Evolutionary conservation across 148 eudicot genomes (phyloP), one percentile per base, ranked within the genome.

Genomic region (Oxyria digyna): DNA sequence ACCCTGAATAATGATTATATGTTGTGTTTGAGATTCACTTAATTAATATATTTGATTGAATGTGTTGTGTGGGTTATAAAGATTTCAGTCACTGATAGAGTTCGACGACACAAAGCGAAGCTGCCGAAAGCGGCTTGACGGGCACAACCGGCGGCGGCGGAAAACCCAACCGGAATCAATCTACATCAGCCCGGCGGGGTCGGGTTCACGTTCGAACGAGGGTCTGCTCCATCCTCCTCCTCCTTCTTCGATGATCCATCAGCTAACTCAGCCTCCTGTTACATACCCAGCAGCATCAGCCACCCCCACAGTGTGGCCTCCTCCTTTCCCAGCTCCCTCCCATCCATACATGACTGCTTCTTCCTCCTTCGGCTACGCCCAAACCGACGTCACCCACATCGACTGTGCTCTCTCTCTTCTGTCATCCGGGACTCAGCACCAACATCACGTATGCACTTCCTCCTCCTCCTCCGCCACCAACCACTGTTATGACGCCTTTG

Each of bases 401-500:
- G 73, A 72, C 46, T 71, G 78, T 79, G 87, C 79, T 84, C 87
- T 68, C 87, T 84, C 84, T 84, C 87, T 84, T 84, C 87, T 84
- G 87, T 84, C 87, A 84, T 70, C 73, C 18, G 62, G 62, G 62
- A 54, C 62, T 18, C 62, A 32, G 15, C 24, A 23, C 31, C 26
- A 24, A 4, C 15, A 24, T 24, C 31, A 17, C 18, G 27, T 8
- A 0, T 20, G 31, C 59, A 0, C 29, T 24, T 24, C 62, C 29
- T 11, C 14, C 62, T 2, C 3, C 38, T 3, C 38, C 6, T 2
- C 38, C 6, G 38, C 38, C 38, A 32, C 31, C 2, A 31, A 13
- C 62, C 31, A 24, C 6, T 54, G 62, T 23, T 54, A 24, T 24
- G 45, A 12, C 12, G 62, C 31, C 5, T 54, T 54, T 54, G 15